phyloP scores from a whole-genome alignment of 2,329 filamentous ascomycete species.

The Parascedosporium putredinis region DNA sequence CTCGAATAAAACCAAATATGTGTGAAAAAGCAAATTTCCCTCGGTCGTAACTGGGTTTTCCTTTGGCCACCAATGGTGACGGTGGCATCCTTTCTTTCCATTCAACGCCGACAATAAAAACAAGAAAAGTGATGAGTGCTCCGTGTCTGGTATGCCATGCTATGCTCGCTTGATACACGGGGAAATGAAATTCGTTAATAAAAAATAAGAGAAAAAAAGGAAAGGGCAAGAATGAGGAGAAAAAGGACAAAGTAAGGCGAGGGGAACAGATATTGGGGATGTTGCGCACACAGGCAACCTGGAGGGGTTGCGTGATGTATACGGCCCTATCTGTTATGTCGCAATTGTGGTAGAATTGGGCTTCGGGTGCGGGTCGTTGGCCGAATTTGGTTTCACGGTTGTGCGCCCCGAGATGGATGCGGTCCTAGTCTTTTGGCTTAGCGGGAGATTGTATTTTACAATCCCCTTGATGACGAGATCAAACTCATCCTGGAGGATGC shows the following conservation, averaged over 20 bases:
- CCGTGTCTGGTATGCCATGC: slow-evolving; percentile 9
- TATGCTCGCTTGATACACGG: slow-evolving; percentile 24
- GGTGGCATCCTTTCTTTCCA: neutral
- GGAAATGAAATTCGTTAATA: slow-evolving; percentile 3
- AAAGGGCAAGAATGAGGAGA: slow-evolving; percentile 7
- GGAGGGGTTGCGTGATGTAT: no score
- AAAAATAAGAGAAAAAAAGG: neutral
- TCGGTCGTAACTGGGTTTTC: neutral
- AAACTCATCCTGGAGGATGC: slow-evolving; percentile 82
- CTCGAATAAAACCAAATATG: neutral
- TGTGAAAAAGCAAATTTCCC: neutral
- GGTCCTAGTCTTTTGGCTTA: slow-evolving; percentile 49
- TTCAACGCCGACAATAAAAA: slow-evolving; percentile 5
- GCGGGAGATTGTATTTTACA: slow-evolving; percentile 65
- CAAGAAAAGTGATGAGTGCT: no score
- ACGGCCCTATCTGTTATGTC: no score
- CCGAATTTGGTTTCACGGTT: slow-evolving; percentile 51
- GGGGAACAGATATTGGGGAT: neutral
- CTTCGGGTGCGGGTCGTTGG: slow-evolving; percentile 34
- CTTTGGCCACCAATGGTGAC: neutral
- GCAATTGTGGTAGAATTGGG: slow-evolving; percentile 27
- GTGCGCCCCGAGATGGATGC: slow-evolving; percentile 50
- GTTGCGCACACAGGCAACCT: no score
- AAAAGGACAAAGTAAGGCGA: slow-evolving; percentile 11
- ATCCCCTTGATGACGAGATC: slow-evolving; percentile 87